Base-by-base conservation (phyloP, 352 stramenopile genomes). In the Globisporangium carolinianum region DNA sequence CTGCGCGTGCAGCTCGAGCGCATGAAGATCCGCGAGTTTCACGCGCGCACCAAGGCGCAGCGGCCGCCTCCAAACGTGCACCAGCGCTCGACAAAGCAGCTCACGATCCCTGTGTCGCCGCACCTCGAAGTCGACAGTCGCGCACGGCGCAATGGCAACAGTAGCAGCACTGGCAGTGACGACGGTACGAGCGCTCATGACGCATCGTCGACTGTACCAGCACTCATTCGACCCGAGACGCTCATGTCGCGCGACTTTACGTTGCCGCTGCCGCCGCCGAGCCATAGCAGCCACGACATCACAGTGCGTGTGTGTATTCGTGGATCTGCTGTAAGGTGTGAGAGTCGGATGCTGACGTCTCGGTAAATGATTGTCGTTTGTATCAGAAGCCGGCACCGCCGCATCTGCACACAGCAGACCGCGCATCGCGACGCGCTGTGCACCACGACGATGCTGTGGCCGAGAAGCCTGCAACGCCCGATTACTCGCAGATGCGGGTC, bases 11-110 rank as follows among this genome's bases (percentile, higher is more conserved):
- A 92, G 50, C 57, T 87, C 14, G 79, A 92, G 57, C 76, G 75
- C 18, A 70, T 86, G 36, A 89, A 89, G 57, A 83, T 89, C 58
- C 76, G 83, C 49, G 80, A 92, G 53, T 89, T 87, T 51, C 77
- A 92, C 52, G 83, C 87, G 55, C 79, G 80, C 36, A 83, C 73
- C 15, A 87, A 86, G 55, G 63, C 79, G 47, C 79, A 92, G 57
- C 73, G 78, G 36, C 68, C 79, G 24, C 74, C 79, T 4, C 65
- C 63, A 2, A 89, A 89, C 54, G 79, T 92, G 7, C 79, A 88
- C 52, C 78, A 89, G 66, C 73, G 83, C 32, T 89, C 79, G 9
- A 90, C 75, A 4, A 90, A 90, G 63, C 79, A 89, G 63, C 77
- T 92, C 36, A 92, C 83, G 49, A 77, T 92, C 18, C 83, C 83